A percentile compares a stretch with the other conserved stretches of the same genome.
phyloP scores from a whole-genome alignment of 2,329 filamentous ascomycete species.

The Microdochium trichocladiopsis region DNA sequence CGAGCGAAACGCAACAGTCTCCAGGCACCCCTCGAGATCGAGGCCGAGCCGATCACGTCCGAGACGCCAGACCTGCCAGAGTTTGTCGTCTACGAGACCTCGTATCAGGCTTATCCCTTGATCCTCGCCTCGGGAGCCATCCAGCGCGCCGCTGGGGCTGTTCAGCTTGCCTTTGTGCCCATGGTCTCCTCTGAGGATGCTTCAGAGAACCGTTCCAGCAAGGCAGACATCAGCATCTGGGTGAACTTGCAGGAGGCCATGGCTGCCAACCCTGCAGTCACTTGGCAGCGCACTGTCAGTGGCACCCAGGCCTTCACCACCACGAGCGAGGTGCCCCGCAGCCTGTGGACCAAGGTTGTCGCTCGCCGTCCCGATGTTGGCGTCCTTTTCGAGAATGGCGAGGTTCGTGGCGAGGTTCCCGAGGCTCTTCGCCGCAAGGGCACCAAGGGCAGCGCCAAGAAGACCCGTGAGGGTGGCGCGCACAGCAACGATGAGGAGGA shows the following conservation, averaged over 20 bases:
- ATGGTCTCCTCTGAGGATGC: conserved; percentile 13
- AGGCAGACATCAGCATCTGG: conserved; percentile 34
- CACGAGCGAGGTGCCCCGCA: conserved; percentile 22
- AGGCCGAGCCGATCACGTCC: conserved; percentile 21
- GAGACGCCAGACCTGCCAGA: conserved; percentile 28
- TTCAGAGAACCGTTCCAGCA: conserved; percentile 17
- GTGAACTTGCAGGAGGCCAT: conserved; percentile 27
- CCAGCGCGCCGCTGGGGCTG: conserved; percentile 30
- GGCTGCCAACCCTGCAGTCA: conserved; percentile 20
- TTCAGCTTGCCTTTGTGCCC: conserved; percentile 20
- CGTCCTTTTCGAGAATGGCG: conserved; percentile 32
- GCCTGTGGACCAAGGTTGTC: conserved; percentile 32
- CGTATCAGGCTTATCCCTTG: conserved; percentile 35
- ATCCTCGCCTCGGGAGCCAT: conserved; percentile 31
- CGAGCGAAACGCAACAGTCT: conserved; percentile 14
- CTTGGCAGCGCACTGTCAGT: conserved; percentile 28
- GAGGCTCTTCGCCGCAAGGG: conserved; percentile 32
- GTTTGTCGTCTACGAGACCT: conserved; percentile 35
- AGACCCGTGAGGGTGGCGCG: conserved; percentile 20
- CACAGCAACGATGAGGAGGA: conserved; percentile 18
- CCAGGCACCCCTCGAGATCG: conserved; percentile 15
- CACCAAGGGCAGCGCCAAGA: conserved; percentile 30
- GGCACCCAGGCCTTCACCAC: conserved; percentile 24
- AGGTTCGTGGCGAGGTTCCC: conserved; percentile 34
- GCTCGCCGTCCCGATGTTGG: conserved; percentile 32